Base-by-base conservation (phyloP, 495 filamentous ascomycete species). In the Talaromyces proteolyticus region DNA sequence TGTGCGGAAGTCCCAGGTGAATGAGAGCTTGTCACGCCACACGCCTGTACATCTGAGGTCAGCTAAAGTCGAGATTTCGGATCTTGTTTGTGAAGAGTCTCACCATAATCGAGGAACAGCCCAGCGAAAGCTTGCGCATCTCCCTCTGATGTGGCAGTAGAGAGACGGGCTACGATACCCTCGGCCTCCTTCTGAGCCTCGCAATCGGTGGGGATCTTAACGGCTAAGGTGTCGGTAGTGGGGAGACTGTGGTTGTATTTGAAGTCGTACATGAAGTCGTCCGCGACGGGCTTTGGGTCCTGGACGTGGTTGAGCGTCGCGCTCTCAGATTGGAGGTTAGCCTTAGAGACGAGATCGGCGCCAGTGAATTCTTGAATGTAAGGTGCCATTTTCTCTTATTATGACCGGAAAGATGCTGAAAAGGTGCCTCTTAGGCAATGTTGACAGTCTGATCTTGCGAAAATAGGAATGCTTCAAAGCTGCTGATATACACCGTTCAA, bases 221-320 rank as follows among this genome's bases (percentile, higher is more conserved):
- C 24, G 6, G 53, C 58, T 19, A 53, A 24, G 2, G 52, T 26
- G 17, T 54, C 50, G 21, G 49, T 45, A 18, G 58, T 58, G 16
- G 58, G 58, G 12, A 61, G 58, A 42, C n/a, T 26, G 41, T 55
- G 53, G 47, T 75, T 75, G 40, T 55, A 56, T 40, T 74, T 74
- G 52, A 56, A 51, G 47, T 71, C 49, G 54, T 63, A 52, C 58
- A 57, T 61, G 44, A 55, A 51, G 40, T 50, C 44, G 19, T 58
- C 44, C 7, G 50, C 49, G 38, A 67, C 50, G 7, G 40, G 36
- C 22, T n/a, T n/a, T n/a, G n/a, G n/a, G n/a, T n/a, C n/a, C n/a
- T n/a, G n/a, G n/a, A n/a, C n/a, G n/a, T n/a, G n/a, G n/a, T n/a
- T n/a, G n/a, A n/a, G n/a, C n/a, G n/a, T n/a, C n/a, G n/a, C n/a